A percentile compares a stretch with the other conserved stretches of the same genome.
Conservation (phyloP, 441 rosid species). For the Melastoma candidum region DNA sequence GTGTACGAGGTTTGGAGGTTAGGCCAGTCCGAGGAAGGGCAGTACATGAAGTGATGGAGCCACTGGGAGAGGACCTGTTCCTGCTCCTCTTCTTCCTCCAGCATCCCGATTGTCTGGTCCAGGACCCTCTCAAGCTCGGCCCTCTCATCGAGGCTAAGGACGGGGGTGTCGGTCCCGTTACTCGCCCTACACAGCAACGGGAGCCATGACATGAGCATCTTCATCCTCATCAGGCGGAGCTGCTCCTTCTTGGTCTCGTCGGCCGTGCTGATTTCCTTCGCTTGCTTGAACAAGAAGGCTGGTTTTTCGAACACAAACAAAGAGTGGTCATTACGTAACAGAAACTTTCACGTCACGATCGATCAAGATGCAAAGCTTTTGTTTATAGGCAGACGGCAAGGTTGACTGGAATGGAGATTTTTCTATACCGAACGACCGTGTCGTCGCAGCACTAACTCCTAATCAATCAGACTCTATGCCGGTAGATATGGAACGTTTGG, state of each 20-base stretch:
- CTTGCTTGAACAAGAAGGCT: conserved; percentile 71
- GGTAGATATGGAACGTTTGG: no score
- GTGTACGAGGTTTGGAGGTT: conserved; percentile 51
- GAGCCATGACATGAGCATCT: conserved; percentile 61
- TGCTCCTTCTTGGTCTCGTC: conserved; percentile 29
- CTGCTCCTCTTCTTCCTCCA: conserved; percentile 48
- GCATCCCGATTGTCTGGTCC: conserved; percentile 42
- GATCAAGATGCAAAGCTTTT: no score
- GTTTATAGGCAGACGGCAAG: no score
- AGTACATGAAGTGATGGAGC: conserved; percentile 67
- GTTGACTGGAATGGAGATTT: no score
- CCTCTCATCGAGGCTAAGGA: conserved; percentile 38
- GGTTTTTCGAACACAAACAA: conserved; percentile 5
- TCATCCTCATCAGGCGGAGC: conserved; percentile 35
- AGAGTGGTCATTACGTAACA: background rate
- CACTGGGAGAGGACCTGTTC: conserved; percentile 73
- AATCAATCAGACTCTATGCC: no score
- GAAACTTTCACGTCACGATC: background rate
- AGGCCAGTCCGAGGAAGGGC: conserved; percentile 81
- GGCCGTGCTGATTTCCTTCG: conserved; percentile 29
- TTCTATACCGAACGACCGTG: no score
- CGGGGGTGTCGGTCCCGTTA: conserved; percentile 58
- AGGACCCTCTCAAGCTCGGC: conserved; percentile 41
- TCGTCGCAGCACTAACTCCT: no score
- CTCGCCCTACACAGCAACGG: conserved; percentile 67